These are phyloP conservation scores for Sclerospora graminicola DNA, from an alignment of 352 stramenopile genomes.

Conservation along the genomic window DNA sequence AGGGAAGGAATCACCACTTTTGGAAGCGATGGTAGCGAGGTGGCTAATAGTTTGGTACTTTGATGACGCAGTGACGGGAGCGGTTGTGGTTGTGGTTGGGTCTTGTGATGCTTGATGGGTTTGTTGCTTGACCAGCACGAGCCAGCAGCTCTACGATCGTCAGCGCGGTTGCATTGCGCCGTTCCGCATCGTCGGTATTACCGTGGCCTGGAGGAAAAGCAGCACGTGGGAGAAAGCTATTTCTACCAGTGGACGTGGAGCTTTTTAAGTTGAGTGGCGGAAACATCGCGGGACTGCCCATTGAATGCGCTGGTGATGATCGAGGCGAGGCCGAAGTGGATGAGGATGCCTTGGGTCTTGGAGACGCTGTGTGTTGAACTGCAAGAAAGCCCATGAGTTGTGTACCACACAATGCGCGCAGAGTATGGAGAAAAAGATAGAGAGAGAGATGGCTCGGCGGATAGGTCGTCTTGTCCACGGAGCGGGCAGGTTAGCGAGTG, in stretches of 20 bases:
- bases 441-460: background rate
- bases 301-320: slow-evolving; percentile 1
- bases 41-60: slow-evolving; percentile 1
- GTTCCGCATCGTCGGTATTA: slow-evolving; percentile 20
- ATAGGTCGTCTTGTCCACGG: slow-evolving; percentile 1
- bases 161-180: slow-evolving; percentile 26
- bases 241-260: slow-evolving; percentile 5
- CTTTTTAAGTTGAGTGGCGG: slow-evolving; percentile 18
- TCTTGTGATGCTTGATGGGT: background rate
- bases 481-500: slow-evolving; percentile 20
- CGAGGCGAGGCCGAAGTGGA: slow-evolving; percentile 2
- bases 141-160: slow-evolving; percentile 33
- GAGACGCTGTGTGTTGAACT: slow-evolving; percentile 17
- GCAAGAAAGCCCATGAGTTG: slow-evolving; percentile 13
- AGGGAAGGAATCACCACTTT: slow-evolving; percentile 27
- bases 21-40: slow-evolving; percentile 22
- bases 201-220: slow-evolving; percentile 16
- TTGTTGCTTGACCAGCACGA: slow-evolving; percentile 4
- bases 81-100: slow-evolving; percentile 3
- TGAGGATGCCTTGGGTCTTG: slow-evolving; percentile 6
- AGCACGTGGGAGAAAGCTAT: slow-evolving; percentile 13
- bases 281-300: slow-evolving; percentile 14
- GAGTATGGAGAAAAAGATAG: background rate
- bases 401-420: too few species aligned
- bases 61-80: slow-evolving; percentile 19